Conservation (phyloP, 2,329 filamentous ascomycete species). For the Sphaerulina populicola region DNA sequence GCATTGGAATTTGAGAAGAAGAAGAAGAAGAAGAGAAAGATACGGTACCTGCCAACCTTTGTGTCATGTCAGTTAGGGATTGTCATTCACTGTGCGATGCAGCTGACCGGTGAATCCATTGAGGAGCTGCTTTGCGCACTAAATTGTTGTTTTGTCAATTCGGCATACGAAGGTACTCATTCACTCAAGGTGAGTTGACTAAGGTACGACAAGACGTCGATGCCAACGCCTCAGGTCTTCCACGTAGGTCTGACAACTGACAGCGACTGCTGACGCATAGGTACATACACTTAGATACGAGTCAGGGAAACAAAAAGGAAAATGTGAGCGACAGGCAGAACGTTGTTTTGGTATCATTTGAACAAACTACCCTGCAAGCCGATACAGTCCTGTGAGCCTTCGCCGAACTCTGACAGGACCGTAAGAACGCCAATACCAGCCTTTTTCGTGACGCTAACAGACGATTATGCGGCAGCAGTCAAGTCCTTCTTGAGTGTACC, state of each 20-base stretch:
- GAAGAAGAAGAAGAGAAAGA: too few species aligned
- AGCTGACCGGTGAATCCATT: background rate
- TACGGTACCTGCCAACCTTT: too few species aligned
- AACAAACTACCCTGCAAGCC: constrained; percentile 14
- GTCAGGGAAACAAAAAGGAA: background rate
- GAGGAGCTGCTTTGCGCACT: too few species aligned
- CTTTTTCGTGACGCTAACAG: constrained; percentile 6
- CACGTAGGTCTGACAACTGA: too few species aligned
- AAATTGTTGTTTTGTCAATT: too few species aligned
- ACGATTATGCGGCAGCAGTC: constrained; percentile 34
- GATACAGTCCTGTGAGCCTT: constrained; percentile 12
- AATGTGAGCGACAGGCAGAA: constrained; percentile 6
- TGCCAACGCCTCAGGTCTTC: too few species aligned
- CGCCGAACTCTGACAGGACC: constrained; percentile 10
- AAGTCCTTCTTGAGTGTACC: constrained; percentile 99
- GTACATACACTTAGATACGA: background rate
- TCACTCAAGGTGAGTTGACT: too few species aligned
- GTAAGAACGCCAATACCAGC: constrained; percentile 11
- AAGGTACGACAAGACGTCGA: too few species aligned
- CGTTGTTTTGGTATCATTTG: constrained; percentile 15
- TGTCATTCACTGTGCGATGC: background rate
- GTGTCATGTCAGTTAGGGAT: too few species aligned
- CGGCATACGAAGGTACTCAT: too few species aligned
- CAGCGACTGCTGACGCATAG: background rate
- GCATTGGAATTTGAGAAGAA: too few species aligned